Evolutionary conservation across 192 early-diverging fungal genomes (phyloP), one percentile per base, ranked within the genome.

Genomic region (Coemansia sp.): DNA sequence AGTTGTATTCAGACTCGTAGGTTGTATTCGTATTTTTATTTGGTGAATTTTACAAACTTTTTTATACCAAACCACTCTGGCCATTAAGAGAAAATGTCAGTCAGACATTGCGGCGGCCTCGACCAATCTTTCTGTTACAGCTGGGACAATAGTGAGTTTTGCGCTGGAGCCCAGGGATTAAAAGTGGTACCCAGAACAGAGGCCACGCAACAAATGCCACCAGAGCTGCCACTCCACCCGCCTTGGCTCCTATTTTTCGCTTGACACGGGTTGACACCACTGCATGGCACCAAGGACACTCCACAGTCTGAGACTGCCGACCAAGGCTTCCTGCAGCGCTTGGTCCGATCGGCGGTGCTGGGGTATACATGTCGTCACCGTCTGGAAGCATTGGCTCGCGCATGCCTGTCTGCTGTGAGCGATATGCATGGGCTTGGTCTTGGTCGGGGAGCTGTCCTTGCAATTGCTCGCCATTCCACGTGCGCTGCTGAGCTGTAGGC

Each of bases 201-300:
- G 78, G 82, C 82, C 82, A 84, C 6, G 68, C 74, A 13, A 84
- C 61, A 11, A 66, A 36, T 1, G 77, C 82, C 49, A 77, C 69
- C 47, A 80, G 38, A 3, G 70, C 62, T 9, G 82, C 82, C 1
- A 78, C 76, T 18, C 77, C 74, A 63, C 82, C 74, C 8, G 71
- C 65, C 52, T 79, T 84, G 68, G 60, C 70, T 2, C 82, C 77
- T 10, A 84, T 53, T 8, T 67, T 69, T 27, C 74, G 49, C 46
- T 69, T 71, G 64, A 77, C 47, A 8, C 46, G 38, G 1, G 78
- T 80, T 16, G 44, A 71, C 33, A 84, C 78, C 24, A 68, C 39
- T 6, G 63, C 60, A 39, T 84, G 82, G 74, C 82, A 84, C 82
- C 82, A 84, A 20, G 82, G 82, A 29, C 82, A 84, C 58, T 84